phyloP scores from a whole-genome alignment of 257 asterid genomes.

The Primulina eburnea region DNA sequence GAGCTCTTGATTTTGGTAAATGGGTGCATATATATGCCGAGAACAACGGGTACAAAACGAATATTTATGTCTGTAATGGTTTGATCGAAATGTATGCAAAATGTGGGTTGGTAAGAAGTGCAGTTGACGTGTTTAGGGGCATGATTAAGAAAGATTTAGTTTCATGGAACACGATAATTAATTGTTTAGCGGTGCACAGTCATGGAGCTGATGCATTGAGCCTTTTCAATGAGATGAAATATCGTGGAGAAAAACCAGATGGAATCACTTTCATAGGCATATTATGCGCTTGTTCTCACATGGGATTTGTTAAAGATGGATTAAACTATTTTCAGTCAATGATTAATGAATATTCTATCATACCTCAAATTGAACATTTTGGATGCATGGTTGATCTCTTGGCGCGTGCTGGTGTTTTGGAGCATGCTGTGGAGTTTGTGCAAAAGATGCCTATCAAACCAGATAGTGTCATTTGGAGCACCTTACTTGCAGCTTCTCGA shows the following conservation, averaged over 20 bases:
- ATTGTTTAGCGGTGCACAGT: conserved; percentile 80
- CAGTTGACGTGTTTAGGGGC: conserved; percentile 46
- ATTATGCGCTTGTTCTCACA: conserved; percentile 74
- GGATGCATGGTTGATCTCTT: conserved; percentile 86
- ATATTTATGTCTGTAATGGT: conserved; percentile 60
- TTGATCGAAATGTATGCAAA: conserved; percentile 81
- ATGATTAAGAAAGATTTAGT: conserved; percentile 62
- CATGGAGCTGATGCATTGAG: conserved; percentile 60
- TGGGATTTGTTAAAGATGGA: conserved; percentile 73
- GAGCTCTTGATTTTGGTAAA: conserved; percentile 70
- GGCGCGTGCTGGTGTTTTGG: conserved; percentile 66
- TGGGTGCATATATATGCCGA: conserved; percentile 62
- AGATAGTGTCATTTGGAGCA: conserved; percentile 71
- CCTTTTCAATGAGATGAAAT: conserved; percentile 32
- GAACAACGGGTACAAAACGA: conserved; percentile 43
- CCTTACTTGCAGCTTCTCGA: conserved; percentile 68
- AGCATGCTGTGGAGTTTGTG: conserved; percentile 68
- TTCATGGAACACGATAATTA: conserved; percentile 80
- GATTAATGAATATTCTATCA: conserved; percentile 41
- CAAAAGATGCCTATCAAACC: conserved; percentile 61
- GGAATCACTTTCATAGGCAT: conserved; percentile 70
- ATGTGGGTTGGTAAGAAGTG: conserved; percentile 61
- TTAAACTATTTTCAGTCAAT: conserved; percentile 50
- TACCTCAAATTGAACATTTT: conserved; percentile 50
- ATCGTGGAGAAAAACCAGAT: conserved; percentile 55